Conservation (phyloP, 2,329 filamentous ascomycete genomes). For the Cladosporium austrohemisphaericum region DNA sequence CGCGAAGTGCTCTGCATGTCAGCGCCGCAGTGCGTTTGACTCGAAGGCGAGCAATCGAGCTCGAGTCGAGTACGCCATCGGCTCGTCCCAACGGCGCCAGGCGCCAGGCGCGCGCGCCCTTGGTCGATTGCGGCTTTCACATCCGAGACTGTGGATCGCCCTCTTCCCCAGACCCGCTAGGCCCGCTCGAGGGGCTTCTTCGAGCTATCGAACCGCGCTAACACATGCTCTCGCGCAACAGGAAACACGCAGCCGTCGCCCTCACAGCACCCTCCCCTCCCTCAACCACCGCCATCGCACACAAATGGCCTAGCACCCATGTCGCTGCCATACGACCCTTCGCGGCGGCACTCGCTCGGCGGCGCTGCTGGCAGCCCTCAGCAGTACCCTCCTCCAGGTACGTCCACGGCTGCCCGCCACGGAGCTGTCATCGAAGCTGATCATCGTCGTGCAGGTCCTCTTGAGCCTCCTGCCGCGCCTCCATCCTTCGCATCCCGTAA, state of each 20-base stretch:
- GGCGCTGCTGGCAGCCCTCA: constrained; percentile 33
- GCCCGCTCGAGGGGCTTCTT: constrained; percentile 5
- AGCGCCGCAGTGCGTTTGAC: no score
- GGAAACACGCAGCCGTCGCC: constrained; percentile 18
- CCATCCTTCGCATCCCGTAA: constrained; percentile 42
- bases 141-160: constrained; percentile 14
- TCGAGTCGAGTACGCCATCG: constrained; percentile 5
- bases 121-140: constrained; percentile 4
- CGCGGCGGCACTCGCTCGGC: constrained; percentile 43
- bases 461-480: constrained; percentile 35
- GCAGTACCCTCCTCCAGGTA: constrained; percentile 24
- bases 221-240: constrained; percentile 11
- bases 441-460: constrained; percentile 21
- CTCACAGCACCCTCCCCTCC: constrained; percentile 22
- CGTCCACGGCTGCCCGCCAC: not conserved
- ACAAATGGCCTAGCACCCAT: constrained; percentile 30
- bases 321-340: constrained; percentile 40
- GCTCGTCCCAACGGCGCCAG: constrained; percentile 13
- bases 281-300: constrained; percentile 22
- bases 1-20: no score
- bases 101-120: constrained; percentile 9
- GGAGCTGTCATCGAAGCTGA: constrained; percentile 12
- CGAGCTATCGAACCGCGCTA: constrained; percentile 7
- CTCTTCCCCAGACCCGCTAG: no score
- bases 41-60: constrained; percentile 7